Base-by-base conservation (phyloP, 1,284 basidiomycete species). In the Trametes pubescens region DNA sequence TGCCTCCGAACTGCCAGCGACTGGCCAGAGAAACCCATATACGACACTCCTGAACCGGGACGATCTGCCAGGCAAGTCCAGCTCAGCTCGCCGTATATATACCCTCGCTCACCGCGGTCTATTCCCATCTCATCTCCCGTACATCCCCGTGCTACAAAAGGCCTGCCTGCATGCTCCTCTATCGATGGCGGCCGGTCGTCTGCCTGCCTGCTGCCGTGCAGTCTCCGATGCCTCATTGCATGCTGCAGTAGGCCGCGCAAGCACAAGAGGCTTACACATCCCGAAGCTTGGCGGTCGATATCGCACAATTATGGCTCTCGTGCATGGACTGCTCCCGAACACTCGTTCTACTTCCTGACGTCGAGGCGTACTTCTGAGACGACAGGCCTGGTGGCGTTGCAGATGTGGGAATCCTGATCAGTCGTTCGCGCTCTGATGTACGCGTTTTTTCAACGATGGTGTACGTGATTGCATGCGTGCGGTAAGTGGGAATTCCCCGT, bases 161-260 rank as follows among this genome's bases (percentile, higher is more conserved):
- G 35, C 44, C 14, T 5, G 46, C 60, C 4, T 18, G 21, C 51
- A 24, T 52, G 51, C 51, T n/a, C 21, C 51, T 57, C 44, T 61
- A 66, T 66, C 65, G 65, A 66, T 66, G 35, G 38, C 46, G 49
- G 9, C 4, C 55, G 14, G 29, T 21, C 26, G 29, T 34, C n/a
- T 26, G 29, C 44, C 40, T 35, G 34, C 34, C 18, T n/a, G 44
- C 13, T 22, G 44, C 44, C n/a, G 44, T 21, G 21, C 44, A 47
- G 44, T 24, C 47, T 29, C 13, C 24, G 26, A 48, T 48, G 47
- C 47, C 22, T 48, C 24, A 48, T 29, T 29, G 47, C 47, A 5
- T 29, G 24, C 10, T 37, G 29, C 29, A 32, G 29, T 8, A 4
- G 4, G 21, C 32, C 51, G 51, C 34, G 6, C 51, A 52, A n/a